A percentile compares a stretch with the other conserved stretches of the same genome.
Evolutionary conservation across 495 filamentous ascomycete species (phyloP).

Genomic region (Penicillium canescens): DNA sequence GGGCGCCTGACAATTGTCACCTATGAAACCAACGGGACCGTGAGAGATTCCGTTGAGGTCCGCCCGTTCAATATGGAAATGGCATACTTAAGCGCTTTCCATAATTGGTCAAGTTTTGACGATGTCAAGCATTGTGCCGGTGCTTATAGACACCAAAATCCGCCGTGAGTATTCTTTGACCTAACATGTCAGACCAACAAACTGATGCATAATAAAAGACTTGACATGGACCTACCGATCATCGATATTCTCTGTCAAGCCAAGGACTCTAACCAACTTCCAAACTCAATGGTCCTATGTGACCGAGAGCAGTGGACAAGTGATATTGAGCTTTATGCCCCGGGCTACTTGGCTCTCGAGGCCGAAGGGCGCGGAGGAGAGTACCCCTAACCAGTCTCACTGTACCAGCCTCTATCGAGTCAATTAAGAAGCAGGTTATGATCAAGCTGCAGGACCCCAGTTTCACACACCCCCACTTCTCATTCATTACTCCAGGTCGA

Average conservation of each 20-base stretch:
- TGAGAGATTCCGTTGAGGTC: conserved; percentile 4
- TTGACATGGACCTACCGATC: conserved; percentile 12
- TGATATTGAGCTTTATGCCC: conserved; percentile 11
- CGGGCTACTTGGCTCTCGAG: conserved; percentile 12
- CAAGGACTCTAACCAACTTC: background rate
- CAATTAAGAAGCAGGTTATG: too few relatives aligned
- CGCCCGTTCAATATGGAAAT: conserved; percentile 14
- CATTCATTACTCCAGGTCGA: too few relatives aligned
- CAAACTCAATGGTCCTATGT: background rate
- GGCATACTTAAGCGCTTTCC: too few relatives aligned
- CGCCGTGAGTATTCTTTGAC: conserved; percentile 5
- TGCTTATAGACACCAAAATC: conserved; percentile 8
- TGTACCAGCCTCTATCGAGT: too few relatives aligned
- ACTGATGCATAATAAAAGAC: background rate
- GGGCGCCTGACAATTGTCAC: conserved; percentile 5
- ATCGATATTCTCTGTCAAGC: conserved; percentile 13
- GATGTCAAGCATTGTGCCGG: conserved; percentile 1
- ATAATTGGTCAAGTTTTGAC: too few relatives aligned
- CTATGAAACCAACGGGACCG: background rate
- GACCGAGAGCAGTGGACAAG: conserved; percentile 8
- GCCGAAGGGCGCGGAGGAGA: conserved; percentile 8
- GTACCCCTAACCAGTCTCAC: too few relatives aligned
- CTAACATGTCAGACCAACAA: too few relatives aligned
- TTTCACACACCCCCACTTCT: too few relatives aligned
- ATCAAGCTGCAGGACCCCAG: too few relatives aligned